Evolutionary conservation across 2,329 filamentous ascomycete species (phyloP).

Genomic region (Ophiostoma tasmaniense): DNA sequence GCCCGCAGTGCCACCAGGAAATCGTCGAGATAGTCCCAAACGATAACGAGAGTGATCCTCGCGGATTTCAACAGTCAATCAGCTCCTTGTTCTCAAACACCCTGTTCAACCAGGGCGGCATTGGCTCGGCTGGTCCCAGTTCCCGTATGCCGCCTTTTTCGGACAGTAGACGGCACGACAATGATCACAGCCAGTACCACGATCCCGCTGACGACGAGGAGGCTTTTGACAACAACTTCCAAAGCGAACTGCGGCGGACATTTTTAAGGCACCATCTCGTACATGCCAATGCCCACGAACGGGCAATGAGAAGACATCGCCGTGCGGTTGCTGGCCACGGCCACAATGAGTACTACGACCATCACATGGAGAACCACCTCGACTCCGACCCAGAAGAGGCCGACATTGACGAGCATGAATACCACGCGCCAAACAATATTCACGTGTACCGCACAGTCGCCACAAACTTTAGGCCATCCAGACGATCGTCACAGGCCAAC

Average conservation of each 20-base stretch:
- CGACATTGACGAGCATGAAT: conserved; percentile 47
- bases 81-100: conserved; percentile 8
- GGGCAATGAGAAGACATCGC: not conserved
- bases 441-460: conserved; percentile 32
- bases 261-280: not conserved
- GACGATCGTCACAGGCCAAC: not conserved
- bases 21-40: conserved; percentile 73
- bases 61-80: conserved; percentile 27
- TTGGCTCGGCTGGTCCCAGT: not conserved
- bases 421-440: conserved; percentile 30
- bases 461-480: not conserved
- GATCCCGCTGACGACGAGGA: not conserved
- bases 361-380: conserved; percentile 15
- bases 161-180: not conserved
- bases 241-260: not conserved
- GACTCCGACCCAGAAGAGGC: conserved; percentile 41
- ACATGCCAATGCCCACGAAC: not conserved
- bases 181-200: not conserved
- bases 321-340: not conserved
- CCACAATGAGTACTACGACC: not conserved
- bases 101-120: conserved; percentile 6
- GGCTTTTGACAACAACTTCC: not conserved
- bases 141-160: not conserved
- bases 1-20: conserved; percentile 69
- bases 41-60: conserved; percentile 50